These are phyloP conservation scores for Kodamaea alishanica DNA, from an alignment of 1,139 yeast genomes.

Conservation along the genomic window DNA sequence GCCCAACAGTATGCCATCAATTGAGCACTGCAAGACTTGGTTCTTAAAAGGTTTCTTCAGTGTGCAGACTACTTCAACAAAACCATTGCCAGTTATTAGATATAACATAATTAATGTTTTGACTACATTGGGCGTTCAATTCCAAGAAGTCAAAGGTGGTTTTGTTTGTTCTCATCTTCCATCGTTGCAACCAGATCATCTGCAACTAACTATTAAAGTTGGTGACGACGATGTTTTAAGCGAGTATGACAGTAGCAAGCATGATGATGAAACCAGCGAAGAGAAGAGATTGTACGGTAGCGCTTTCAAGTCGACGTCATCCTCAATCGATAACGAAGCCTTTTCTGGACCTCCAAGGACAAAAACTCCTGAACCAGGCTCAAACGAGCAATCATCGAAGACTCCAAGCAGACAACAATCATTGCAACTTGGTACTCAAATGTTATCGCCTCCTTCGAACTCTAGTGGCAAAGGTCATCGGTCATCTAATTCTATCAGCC, in stretches of 20 bases:
- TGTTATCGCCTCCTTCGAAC: conserved; percentile 27
- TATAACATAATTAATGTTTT: conserved; percentile 79
- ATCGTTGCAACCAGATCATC: conserved; percentile 26
- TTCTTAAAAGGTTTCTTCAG: conserved; percentile 93
- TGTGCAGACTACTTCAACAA: conserved; percentile 93
- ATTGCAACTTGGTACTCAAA: conserved; percentile 29
- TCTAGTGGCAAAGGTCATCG: conserved; percentile 23
- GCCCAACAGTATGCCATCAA: conserved; percentile 84
- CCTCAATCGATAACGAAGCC: conserved; percentile 25
- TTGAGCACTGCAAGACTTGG: conserved; percentile 87
- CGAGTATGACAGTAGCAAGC: conserved; percentile 7
- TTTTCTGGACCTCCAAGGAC: conserved; percentile 14
- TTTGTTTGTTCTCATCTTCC: conserved; percentile 79
- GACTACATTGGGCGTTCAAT: conserved; percentile 73
- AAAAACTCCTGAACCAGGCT: conserved; percentile 27
- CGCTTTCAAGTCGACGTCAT: conserved; percentile 39
- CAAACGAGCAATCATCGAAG: conserved; percentile 14
- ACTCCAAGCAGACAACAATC: conserved; percentile 43
- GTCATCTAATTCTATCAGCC: conserved; percentile 35
- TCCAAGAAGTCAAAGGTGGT: conserved; percentile 91
- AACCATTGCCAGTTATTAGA: conserved; percentile 84
- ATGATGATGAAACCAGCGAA: conserved; percentile 28
- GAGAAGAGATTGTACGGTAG: conserved; percentile 42
- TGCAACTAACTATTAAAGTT: conserved; percentile 8
- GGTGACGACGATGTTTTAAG: conserved; percentile 9